These are phyloP conservation scores for Achlya hypogyna DNA, from an alignment of 352 stramenopile species.

Conservation along the genomic window DNA sequence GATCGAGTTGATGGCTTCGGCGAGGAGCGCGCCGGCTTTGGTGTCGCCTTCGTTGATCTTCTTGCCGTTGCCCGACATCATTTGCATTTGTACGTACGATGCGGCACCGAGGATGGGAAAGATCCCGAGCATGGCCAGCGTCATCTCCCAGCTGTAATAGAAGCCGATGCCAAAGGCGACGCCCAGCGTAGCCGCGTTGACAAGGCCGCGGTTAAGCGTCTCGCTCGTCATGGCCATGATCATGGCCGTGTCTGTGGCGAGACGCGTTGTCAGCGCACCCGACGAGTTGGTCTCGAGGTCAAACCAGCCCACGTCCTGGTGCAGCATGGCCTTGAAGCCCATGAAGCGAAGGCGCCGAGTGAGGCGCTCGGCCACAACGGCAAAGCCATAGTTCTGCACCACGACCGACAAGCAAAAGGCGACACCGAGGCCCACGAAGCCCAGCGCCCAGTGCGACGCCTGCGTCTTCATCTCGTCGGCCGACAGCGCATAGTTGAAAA, in stretches of 20 bases:
- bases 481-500: slow-evolving; percentile 26
- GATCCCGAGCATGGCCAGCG: slow-evolving; percentile 33
- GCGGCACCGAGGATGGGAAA: slow-evolving; percentile 23
- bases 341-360: slow-evolving; percentile 26
- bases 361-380: slow-evolving; percentile 29
- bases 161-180: slow-evolving; percentile 33
- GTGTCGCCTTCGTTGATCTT: slow-evolving; percentile 42
- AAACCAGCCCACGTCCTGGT: slow-evolving; percentile 63
- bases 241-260: slow-evolving; percentile 46
- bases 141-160: slow-evolving; percentile 56
- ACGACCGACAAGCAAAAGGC: slow-evolving; percentile 24
- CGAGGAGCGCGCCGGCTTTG: slow-evolving; percentile 32
- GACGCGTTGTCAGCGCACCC: slow-evolving; percentile 38
- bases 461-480: slow-evolving; percentile 25
- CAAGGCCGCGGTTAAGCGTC: slow-evolving; percentile 27
- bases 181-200: slow-evolving; percentile 26
- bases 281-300: slow-evolving; percentile 44
- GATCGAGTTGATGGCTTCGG: slow-evolving; percentile 37
- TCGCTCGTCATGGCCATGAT: slow-evolving; percentile 39
- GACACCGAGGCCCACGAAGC: slow-evolving; percentile 28
- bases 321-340: slow-evolving; percentile 37
- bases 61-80: slow-evolving; percentile 29
- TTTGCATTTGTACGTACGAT: slow-evolving; percentile 22
- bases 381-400: slow-evolving; percentile 33
- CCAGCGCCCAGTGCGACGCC: slow-evolving; percentile 26